These are phyloP conservation scores for Rhizopogon vinicolor DNA, from an alignment of 768 basidiomycete genomes.

Conservation along the genomic window DNA sequence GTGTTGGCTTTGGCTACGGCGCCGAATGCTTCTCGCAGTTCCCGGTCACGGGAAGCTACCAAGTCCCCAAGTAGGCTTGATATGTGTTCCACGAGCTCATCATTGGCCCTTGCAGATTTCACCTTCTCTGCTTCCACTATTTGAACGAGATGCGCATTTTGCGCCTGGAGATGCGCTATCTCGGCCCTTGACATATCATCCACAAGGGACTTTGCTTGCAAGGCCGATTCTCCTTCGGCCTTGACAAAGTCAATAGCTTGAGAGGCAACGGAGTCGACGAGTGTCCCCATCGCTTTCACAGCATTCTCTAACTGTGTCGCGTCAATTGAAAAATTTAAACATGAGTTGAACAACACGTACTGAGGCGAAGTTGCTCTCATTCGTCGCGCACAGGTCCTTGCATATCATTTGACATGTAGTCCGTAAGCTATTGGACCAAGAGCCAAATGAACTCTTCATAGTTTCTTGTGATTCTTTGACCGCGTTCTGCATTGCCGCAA, in stretches of 20 bases:
- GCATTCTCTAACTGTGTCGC: slow-evolving; percentile 46
- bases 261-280: slow-evolving; percentile 56
- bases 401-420: slow-evolving; percentile 44
- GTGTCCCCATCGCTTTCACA: slow-evolving; percentile 49
- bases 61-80: slow-evolving; percentile 70
- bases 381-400: slow-evolving; percentile 38
- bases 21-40: slow-evolving; percentile 54
- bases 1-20: slow-evolving; percentile 51
- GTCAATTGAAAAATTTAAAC: background rate
- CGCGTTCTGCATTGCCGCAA: slow-evolving; percentile 41
- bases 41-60: slow-evolving; percentile 60
- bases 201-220: slow-evolving; percentile 44
- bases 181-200: slow-evolving; percentile 46
- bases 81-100: slow-evolving; percentile 71
- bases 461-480: slow-evolving; percentile 50
- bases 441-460: slow-evolving; percentile 45
- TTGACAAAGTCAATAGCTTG: slow-evolving; percentile 56
- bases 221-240: slow-evolving; percentile 46
- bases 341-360: slow-evolving; percentile 23
- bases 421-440: slow-evolving; percentile 55
- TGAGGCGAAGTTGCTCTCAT: slow-evolving; percentile 40
- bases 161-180: slow-evolving; percentile 57
- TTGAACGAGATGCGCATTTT: slow-evolving; percentile 60
- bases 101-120: slow-evolving; percentile 63
- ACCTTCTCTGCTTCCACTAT: slow-evolving; percentile 63